Conservation (phyloP, 441 rosid species). For the Theobroma grandiflorum region DNA sequence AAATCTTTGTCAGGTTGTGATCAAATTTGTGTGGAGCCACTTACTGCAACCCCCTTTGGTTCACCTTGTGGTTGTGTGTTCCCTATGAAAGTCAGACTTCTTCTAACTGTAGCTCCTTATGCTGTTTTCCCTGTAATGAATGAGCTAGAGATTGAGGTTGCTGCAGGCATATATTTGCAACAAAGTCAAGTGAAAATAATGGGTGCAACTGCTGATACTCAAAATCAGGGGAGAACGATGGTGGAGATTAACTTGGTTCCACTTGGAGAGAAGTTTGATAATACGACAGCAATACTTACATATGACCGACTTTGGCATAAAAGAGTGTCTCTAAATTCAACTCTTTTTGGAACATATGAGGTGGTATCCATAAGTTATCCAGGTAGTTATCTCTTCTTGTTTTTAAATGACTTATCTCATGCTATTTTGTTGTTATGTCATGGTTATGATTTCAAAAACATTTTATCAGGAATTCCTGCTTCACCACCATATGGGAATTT, state of each 20-base stretch:
- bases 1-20: conserved; percentile 75
- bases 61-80: conserved; percentile 97
- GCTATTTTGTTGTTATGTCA: conserved; percentile 18
- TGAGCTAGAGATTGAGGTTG: conserved; percentile 94
- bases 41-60: conserved; percentile 85
- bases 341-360: conserved; percentile 86
- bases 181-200: conserved; percentile 98
- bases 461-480: conserved; percentile 75
- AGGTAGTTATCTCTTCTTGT: conserved; percentile 56
- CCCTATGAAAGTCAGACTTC: conserved; percentile 94
- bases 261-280: conserved; percentile 96
- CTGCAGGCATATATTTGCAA: conserved; percentile 86
- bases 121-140: conserved; percentile 85
- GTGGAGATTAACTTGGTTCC: conserved; percentile 96
- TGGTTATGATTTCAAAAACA: conserved; percentile 32
- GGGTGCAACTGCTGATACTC: conserved; percentile 94
- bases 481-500: conserved; percentile 65
- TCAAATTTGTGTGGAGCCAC: conserved; percentile 88
- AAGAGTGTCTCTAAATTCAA: conserved; percentile 73
- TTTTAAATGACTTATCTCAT: conserved; percentile 25
- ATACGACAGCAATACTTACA: conserved; percentile 86
- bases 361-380: conserved; percentile 78
- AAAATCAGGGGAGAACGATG: conserved; percentile 82
- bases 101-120: conserved; percentile 80
- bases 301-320: conserved; percentile 77